Evolutionary conservation across 306 rosid genomes (phyloP).

Genomic region (Ormosia emarginata): DNA sequence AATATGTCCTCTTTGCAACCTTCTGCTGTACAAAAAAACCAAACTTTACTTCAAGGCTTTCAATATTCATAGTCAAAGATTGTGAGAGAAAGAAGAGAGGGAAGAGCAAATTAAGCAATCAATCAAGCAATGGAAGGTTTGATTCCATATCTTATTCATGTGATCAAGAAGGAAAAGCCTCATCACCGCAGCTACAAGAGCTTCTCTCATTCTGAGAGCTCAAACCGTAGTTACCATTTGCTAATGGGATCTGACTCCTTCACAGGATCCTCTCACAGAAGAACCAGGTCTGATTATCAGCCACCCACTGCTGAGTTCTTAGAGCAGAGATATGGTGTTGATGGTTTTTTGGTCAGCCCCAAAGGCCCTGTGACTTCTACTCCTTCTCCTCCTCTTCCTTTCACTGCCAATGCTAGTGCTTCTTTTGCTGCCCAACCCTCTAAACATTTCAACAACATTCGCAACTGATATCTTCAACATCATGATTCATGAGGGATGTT

Average conservation of each 20-base stretch:
- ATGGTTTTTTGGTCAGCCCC: constrained; percentile 25
- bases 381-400: background rate
- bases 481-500: background rate
- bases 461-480: constrained; percentile 12
- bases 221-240: constrained; percentile 71
- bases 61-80: background rate
- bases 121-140: constrained; percentile 64
- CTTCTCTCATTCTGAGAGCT: constrained; percentile 47
- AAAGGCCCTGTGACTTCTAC: background rate
- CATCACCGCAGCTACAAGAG: constrained; percentile 31
- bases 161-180: constrained; percentile 59
- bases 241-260: constrained; percentile 32
- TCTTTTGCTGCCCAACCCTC: constrained; percentile 15
- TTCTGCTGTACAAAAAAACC: background rate
- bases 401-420: background rate
- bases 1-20: background rate
- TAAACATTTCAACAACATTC: constrained; percentile 16
- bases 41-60: background rate
- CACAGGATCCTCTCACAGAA: constrained; percentile 69
- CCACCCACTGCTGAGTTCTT: constrained; percentile 34
- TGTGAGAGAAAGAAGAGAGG: background rate
- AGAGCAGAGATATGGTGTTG: constrained; percentile 26
- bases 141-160: constrained; percentile 76
- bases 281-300: constrained; percentile 62
- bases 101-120: background rate